Conservation (phyloP, 257 asterid genomes). For the Gardenia jasminoides region DNA sequence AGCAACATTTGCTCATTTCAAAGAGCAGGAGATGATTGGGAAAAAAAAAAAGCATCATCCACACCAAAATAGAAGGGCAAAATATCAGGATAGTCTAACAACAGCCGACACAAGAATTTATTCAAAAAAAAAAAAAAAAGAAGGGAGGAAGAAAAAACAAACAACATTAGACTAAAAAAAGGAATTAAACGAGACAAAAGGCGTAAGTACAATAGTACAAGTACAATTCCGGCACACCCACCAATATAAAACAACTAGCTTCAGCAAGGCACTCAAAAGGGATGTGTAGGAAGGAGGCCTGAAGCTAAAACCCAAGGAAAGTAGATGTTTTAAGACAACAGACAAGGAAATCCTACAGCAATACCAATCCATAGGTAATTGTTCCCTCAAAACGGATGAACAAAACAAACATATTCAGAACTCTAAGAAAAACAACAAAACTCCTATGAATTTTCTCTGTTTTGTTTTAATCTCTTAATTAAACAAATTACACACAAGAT, state of each 20-base stretch:
- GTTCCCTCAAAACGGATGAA: neutral
- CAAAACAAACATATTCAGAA: conserved; percentile 7
- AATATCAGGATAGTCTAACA: neutral
- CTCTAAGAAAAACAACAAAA: neutral
- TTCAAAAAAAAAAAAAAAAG: neutral
- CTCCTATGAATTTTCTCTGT: neutral
- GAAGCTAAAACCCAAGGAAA: conserved; percentile 5
- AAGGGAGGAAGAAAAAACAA: neutral
- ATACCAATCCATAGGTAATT: conserved; percentile 3
- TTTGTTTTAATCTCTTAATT: neutral
- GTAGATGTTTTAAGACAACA: conserved; percentile 10
- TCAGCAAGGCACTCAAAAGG: neutral
- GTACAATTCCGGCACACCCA: conserved; percentile 1
- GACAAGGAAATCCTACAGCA: neutral
- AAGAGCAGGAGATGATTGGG: conserved; percentile 17
- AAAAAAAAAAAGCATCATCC: neutral
- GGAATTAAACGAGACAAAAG: neutral
- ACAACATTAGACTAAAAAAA: neutral
- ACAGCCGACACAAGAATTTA: neutral
- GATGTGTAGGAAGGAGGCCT: neutral
- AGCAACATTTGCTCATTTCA: conserved; percentile 14
- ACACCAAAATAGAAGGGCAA: conserved; percentile 1
- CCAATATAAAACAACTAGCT: neutral
- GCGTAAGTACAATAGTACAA: neutral
- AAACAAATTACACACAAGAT: neutral